phyloP scores from a whole-genome alignment of 2,329 filamentous ascomycete species.

The Fusarium nematophilum region DNA sequence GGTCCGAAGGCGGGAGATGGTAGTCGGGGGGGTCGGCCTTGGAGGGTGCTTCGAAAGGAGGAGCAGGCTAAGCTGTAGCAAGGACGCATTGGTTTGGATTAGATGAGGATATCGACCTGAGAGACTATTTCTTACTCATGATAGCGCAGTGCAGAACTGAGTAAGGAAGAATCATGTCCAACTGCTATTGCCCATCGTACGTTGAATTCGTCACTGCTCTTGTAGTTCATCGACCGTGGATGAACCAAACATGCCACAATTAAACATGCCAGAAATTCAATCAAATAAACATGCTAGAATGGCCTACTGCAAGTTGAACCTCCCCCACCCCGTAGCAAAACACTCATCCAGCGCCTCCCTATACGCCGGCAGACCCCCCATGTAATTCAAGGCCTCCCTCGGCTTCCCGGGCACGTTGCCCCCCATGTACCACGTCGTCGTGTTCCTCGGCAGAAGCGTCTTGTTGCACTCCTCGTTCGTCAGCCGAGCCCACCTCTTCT shows the following conservation, averaged over 20 bases:
- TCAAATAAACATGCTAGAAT: too few relatives aligned
- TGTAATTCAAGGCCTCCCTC: conserved; percentile 15
- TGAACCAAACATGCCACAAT: too few relatives aligned
- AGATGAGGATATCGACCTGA: too few relatives aligned
- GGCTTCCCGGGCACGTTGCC: conserved; percentile 15
- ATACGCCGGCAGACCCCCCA: conserved; percentile 10
- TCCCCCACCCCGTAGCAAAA: background rate
- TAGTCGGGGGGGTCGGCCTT: conserved; percentile 24
- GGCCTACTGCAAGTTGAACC: conserved; percentile 7
- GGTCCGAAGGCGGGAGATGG: conserved; percentile 21
- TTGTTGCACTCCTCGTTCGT: conserved; percentile 16
- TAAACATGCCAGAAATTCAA: too few relatives aligned
- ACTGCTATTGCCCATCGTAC: too few relatives aligned
- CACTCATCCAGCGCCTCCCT: conserved; percentile 1
- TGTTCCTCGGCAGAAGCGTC: conserved; percentile 7
- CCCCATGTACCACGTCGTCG: conserved; percentile 22
- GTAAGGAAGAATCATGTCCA: too few relatives aligned
- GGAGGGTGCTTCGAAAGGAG: conserved; percentile 4
- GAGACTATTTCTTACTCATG: too few relatives aligned
- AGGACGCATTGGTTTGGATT: too few relatives aligned
- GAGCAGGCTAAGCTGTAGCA: conserved; percentile 23
- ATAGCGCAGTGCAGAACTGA: too few relatives aligned
- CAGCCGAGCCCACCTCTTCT: background rate
- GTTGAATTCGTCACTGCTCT: too few relatives aligned
- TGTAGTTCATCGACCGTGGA: too few relatives aligned